Conservation (phyloP, 2,329 filamentous ascomycete genomes). For the Diaporthe vaccinii region DNA sequence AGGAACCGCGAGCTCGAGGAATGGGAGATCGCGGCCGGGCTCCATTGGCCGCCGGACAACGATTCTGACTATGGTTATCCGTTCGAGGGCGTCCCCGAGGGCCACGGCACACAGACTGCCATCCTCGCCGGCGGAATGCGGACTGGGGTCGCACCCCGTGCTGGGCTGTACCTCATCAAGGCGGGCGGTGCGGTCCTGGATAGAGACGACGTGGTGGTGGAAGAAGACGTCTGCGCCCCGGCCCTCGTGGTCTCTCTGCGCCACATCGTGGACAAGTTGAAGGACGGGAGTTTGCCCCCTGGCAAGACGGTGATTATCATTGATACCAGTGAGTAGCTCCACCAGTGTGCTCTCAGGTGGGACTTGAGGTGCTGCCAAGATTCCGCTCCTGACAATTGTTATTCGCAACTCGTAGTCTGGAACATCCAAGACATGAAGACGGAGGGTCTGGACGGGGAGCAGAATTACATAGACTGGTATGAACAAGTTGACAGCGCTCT, state of each 20-base stretch:
- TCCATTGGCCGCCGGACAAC: constrained; percentile 21
- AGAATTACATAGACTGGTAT: background rate
- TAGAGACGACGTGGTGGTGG: background rate
- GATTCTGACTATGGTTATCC: constrained; percentile 21
- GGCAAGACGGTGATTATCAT: constrained; percentile 33
- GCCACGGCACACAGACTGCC: constrained; percentile 32
- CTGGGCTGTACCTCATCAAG: constrained; percentile 36
- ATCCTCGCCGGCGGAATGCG: constrained; percentile 13
- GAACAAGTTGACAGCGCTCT: background rate
- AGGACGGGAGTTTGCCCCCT: background rate
- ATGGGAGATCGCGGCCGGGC: background rate
- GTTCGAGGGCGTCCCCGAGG: constrained; percentile 27
- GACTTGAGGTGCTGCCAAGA: too few species aligned
- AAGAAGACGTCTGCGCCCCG: constrained; percentile 21
- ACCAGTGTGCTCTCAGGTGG: too few species aligned
- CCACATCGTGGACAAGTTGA: constrained; percentile 28
- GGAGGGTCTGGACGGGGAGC: background rate
- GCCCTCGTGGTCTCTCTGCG: background rate
- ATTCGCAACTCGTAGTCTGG: background rate
- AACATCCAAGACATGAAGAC: constrained; percentile 11
- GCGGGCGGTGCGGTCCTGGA: constrained; percentile 29
- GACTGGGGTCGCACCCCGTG: constrained; percentile 13
- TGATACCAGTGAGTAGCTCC: constrained; percentile 19
- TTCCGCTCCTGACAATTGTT: background rate
- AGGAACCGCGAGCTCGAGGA: constrained; percentile 12